Conservation (phyloP, 1,284 basidiomycete genomes). For the Cutaneotrichosporon dermatis region DNA sequence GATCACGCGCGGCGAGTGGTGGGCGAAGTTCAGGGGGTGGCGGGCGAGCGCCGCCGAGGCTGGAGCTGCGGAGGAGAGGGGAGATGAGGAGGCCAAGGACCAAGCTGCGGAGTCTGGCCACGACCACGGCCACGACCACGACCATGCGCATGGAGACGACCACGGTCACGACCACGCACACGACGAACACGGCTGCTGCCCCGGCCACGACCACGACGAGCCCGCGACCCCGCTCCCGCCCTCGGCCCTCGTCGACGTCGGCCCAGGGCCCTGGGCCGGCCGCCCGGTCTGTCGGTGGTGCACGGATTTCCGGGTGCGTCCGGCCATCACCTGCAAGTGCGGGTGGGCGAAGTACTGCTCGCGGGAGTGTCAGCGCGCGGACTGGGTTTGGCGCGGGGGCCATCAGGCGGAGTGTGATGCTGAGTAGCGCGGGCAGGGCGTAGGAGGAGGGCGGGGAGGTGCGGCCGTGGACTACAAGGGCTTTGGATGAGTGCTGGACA, state of each 20-base stretch:
- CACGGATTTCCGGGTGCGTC: slow-evolving; percentile 29
- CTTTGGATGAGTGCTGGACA: no score
- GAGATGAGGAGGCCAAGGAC: no score
- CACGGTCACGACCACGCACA: neutral
- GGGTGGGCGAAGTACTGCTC: slow-evolving; percentile 47
- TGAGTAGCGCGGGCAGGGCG: no score
- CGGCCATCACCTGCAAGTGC: slow-evolving; percentile 29
- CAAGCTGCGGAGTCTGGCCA: neutral
- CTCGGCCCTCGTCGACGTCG: neutral
- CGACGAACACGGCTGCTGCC: neutral
- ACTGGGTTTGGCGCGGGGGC: slow-evolving; percentile 34
- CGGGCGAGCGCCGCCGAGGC: neutral
- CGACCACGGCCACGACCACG: neutral
- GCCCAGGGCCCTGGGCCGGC: slow-evolving; percentile 29
- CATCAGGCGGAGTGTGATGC: slow-evolving; percentile 37
- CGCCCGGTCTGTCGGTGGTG: slow-evolving; percentile 43
- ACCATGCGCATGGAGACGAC: neutral
- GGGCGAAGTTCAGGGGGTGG: slow-evolving; percentile 21
- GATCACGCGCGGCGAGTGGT: slow-evolving; percentile 41
- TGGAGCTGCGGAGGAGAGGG: neutral
- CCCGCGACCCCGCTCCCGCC: neutral
- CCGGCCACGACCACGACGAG: neutral
- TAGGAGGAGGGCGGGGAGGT: no score
- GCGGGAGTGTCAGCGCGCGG: slow-evolving; percentile 41
- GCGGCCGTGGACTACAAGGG: no score